phyloP scores from a whole-genome alignment of 345 rosid genomes.

The Moricandia arvensis region DNA sequence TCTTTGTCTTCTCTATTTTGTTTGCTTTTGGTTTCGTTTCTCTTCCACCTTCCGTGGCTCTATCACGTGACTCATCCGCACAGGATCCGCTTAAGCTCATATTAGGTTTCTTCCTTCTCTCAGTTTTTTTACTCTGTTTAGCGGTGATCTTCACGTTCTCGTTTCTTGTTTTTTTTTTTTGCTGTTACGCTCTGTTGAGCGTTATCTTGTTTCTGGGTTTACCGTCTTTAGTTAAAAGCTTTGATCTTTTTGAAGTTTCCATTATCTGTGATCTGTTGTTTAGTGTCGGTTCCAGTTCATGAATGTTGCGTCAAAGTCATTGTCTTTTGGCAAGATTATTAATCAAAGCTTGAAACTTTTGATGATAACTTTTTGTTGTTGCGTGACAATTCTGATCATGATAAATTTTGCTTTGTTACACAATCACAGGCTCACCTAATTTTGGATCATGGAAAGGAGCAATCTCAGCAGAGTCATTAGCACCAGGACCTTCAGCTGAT shows the following conservation, averaged over 20 bases:
- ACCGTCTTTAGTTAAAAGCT: neutral
- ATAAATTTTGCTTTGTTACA: neutral
- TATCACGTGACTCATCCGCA: conserved; percentile 22
- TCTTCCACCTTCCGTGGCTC: conserved; percentile 16
- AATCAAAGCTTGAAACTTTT: conserved; percentile 7
- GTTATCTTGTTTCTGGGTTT: neutral
- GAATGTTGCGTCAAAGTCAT: neutral
- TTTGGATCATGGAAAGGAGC: conserved; percentile 64
- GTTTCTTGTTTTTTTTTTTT: neutral
- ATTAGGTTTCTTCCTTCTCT: conserved; percentile 45
- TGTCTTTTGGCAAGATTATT: neutral
- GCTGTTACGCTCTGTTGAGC: neutral
- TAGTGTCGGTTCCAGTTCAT: neutral
- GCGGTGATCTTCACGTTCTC: neutral
- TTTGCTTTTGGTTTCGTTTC: neutral
- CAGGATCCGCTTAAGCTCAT: conserved; percentile 56
- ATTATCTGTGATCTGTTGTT: conserved; percentile 12
- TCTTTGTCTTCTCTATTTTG: conserved; percentile 16
- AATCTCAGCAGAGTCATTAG: conserved; percentile 42
- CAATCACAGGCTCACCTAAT: conserved; percentile 48
- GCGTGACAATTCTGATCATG: neutral
- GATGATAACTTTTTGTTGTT: neutral
- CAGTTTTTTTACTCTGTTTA: neutral
- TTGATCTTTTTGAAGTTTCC: neutral
- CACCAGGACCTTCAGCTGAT: conserved; percentile 57